These are phyloP conservation scores for Puccinia coronata DNA, from an alignment of 1,284 basidiomycete genomes.

Conservation along the genomic window DNA sequence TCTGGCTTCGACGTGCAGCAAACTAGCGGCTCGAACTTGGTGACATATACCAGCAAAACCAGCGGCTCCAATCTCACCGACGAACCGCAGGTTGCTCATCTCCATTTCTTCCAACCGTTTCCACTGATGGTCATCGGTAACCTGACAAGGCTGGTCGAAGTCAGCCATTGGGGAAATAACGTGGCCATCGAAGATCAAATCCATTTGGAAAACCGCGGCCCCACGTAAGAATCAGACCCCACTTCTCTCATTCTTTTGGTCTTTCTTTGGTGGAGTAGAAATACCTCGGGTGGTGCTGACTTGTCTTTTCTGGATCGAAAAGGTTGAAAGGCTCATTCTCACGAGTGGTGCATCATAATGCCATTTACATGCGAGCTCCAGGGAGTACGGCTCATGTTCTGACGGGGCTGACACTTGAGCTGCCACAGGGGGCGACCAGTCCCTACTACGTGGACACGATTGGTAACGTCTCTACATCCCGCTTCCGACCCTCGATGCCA, in stretches of 20 bases:
- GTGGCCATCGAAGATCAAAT: conserved; percentile 89
- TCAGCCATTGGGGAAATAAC: conserved; percentile 96
- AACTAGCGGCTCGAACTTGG: conserved; percentile 18
- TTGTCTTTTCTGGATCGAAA: conserved; percentile 32
- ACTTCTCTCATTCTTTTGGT: neutral
- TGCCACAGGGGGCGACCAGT: conserved; percentile 77
- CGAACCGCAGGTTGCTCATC: conserved; percentile 68
- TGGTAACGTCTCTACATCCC: conserved; percentile 95
- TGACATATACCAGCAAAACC: conserved; percentile 32
- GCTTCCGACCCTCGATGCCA: conserved; percentile 64
- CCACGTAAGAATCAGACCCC: conserved; percentile 66
- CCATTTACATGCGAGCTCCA: conserved; percentile 69
- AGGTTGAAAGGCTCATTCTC: conserved; percentile 96
- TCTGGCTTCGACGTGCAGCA: conserved; percentile 35
- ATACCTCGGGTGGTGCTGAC: too few relatives aligned
- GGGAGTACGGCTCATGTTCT: conserved; percentile 69
- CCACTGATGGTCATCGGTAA: conserved; percentile 76
- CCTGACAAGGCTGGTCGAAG: conserved; percentile 77
- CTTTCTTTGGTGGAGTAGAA: too few relatives aligned
- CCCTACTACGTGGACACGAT: conserved; percentile 86
- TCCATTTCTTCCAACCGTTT: conserved; percentile 79
- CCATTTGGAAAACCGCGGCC: conserved; percentile 79
- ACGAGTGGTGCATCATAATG: conserved; percentile 76
- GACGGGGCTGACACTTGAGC: conserved; percentile 69
- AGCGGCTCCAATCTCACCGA: neutral